Evolutionary conservation across 1,284 basidiomycete species (phyloP).

Genomic region (Trametes versicolor): DNA sequence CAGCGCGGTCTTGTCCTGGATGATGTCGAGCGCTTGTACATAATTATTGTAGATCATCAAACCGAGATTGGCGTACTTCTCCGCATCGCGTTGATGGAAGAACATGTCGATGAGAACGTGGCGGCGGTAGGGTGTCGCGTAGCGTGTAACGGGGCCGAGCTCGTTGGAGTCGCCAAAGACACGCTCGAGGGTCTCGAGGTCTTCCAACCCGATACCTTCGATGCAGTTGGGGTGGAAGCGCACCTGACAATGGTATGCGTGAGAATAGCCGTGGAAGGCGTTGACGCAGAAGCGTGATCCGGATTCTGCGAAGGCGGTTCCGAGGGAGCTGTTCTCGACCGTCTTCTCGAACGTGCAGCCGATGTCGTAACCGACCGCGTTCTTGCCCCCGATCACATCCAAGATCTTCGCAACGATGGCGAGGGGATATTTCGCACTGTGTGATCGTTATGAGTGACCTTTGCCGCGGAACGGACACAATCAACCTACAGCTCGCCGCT

Average conservation of each 20-base stretch:
- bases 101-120: constrained; percentile 38
- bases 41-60: constrained; percentile 42
- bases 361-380: constrained; percentile 44
- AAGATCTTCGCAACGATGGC: constrained; percentile 41
- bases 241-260: constrained; percentile 44
- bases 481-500: constrained; percentile 46
- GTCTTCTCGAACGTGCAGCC: constrained; percentile 46
- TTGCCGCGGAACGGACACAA: too few relatives aligned
- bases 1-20: constrained; percentile 28
- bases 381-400: constrained; percentile 30
- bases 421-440: constrained; percentile 49
- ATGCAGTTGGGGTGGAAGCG: constrained; percentile 40
- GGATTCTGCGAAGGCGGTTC: constrained; percentile 28
- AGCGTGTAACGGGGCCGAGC: constrained; percentile 39
- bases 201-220: constrained; percentile 42
- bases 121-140: constrained; percentile 42
- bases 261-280: constrained; percentile 45
- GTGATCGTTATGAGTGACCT: too few relatives aligned
- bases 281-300: constrained; percentile 33
- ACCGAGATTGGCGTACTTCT: constrained; percentile 40
- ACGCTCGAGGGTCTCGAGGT: constrained; percentile 45
- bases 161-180: constrained; percentile 43
- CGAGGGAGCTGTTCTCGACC: constrained; percentile 38
- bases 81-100: constrained; percentile 43
- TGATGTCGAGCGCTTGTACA: constrained; percentile 37